Conservation (phyloP, 2,329 filamentous ascomycete genomes). For the Aspergillus sergii region DNA sequence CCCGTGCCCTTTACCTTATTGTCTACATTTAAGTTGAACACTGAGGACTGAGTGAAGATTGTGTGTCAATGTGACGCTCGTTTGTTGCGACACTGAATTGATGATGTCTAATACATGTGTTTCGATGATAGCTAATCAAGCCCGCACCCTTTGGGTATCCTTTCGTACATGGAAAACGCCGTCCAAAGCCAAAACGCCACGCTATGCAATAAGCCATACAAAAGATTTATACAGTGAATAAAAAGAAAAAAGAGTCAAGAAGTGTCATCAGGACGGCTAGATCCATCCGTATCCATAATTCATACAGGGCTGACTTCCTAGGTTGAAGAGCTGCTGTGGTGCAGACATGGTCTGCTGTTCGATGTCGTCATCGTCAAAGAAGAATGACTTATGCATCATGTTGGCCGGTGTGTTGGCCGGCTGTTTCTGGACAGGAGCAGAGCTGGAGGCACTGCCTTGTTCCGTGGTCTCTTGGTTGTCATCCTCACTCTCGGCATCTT, state of each 20-base stretch:
- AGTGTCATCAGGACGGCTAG: slow-evolving; percentile 17
- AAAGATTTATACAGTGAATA: slow-evolving; percentile 14
- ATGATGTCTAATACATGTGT: slow-evolving; percentile 17
- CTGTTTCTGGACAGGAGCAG: slow-evolving; percentile 13
- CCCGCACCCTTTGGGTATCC: slow-evolving; percentile 30
- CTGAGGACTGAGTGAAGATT: neutral
- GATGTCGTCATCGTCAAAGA: slow-evolving; percentile 34
- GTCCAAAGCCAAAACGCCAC: slow-evolving; percentile 31
- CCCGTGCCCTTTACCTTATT: neutral
- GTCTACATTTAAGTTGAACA: neutral
- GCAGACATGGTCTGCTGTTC: slow-evolving; percentile 27
- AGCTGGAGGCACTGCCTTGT: slow-evolving; percentile 1
- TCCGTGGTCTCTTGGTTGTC: slow-evolving; percentile 16
- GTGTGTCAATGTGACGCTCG: neutral
- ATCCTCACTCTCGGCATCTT: slow-evolving; percentile 57
- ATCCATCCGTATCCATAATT: slow-evolving; percentile 41
- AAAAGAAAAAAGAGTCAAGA: neutral
- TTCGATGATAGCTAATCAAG: slow-evolving; percentile 14
- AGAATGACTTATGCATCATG: slow-evolving; percentile 36
- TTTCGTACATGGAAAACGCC: slow-evolving; percentile 26
- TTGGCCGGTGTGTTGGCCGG: slow-evolving; percentile 26
- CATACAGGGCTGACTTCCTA: slow-evolving; percentile 33
- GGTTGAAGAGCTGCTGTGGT: slow-evolving; percentile 29
- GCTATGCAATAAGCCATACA: slow-evolving; percentile 34
- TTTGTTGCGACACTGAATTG: slow-evolving; percentile 10